Percentiles rank a stretch among this genome's conserved stretches.
Evolutionary conservation across 371 early-diverging fungal species (phyloP).

Genomic region (Mucor ambiguus): DNA sequence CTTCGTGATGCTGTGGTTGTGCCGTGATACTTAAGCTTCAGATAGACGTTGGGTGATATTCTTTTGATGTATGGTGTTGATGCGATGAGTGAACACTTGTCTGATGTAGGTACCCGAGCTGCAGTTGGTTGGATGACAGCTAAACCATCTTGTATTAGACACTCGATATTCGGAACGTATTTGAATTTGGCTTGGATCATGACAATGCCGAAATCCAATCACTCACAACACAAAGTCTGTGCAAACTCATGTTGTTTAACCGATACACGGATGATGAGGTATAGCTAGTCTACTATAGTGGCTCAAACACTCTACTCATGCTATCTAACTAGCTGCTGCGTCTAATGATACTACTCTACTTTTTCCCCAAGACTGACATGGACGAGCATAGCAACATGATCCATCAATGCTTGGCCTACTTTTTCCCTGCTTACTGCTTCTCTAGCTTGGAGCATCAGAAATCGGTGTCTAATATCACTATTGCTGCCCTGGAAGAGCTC

Average conservation of each 20-base stretch:
- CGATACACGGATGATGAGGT: slow-evolving; percentile 57
- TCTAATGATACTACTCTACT: slow-evolving; percentile 75
- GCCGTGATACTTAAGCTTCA: slow-evolving; percentile 39
- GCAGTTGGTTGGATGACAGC: too few relatives aligned
- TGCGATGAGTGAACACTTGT: slow-evolving; percentile 37
- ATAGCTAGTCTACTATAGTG: slow-evolving; percentile 6
- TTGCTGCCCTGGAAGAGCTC: slow-evolving; percentile 41
- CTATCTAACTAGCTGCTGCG: slow-evolving; percentile 56
- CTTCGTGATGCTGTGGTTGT: not conserved
- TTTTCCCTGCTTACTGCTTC: slow-evolving; percentile 82
- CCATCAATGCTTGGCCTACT: slow-evolving; percentile 84
- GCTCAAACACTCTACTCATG: not conserved
- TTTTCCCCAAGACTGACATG: slow-evolving; percentile 69
- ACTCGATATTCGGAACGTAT: slow-evolving; percentile 44
- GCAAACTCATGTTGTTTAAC: slow-evolving; percentile 68
- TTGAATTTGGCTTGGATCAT: slow-evolving; percentile 55
- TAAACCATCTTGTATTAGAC: slow-evolving; percentile 22
- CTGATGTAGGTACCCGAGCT: slow-evolving; percentile 31
- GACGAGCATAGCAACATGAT: slow-evolving; percentile 57
- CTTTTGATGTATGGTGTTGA: slow-evolving; percentile 55
- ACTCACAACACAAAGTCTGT: slow-evolving; percentile 61
- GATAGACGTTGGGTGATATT: slow-evolving; percentile 65
- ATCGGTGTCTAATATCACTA: slow-evolving; percentile 43
- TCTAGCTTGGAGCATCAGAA: slow-evolving; percentile 71
- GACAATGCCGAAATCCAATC: slow-evolving; percentile 53